A percentile compares a stretch with the other conserved stretches of the same genome.
Conservation (phyloP, 495 filamentous ascomycete genomes). For the Hypoxylon fragiforme region DNA sequence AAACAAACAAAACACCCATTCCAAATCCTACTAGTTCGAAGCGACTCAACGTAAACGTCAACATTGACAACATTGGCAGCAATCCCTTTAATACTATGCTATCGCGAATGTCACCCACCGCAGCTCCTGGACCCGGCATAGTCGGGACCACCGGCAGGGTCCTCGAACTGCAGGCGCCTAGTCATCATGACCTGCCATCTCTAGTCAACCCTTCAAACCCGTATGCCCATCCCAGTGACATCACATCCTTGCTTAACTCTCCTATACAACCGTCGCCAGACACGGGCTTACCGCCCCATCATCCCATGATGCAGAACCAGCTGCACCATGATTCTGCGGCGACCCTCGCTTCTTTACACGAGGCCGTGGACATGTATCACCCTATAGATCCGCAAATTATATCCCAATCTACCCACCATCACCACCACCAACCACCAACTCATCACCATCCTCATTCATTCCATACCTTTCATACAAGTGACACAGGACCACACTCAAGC, state of each 20-base stretch:
- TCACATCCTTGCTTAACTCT: constrained; percentile 39
- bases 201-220: constrained; percentile 35
- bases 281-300: constrained; percentile 35
- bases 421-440: constrained; percentile 16
- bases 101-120: constrained; percentile 18
- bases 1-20: constrained; percentile 61
- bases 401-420: constrained; percentile 38
- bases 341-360: constrained; percentile 31
- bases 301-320: constrained; percentile 36
- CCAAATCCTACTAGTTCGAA: constrained; percentile 17
- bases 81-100: constrained; percentile 11
- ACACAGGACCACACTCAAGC: constrained; percentile 15
- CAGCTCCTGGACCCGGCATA: constrained; percentile 22
- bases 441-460: constrained; percentile 29
- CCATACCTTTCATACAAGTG: constrained; percentile 22
- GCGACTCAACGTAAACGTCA: constrained; percentile 29
- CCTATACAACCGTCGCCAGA: constrained; percentile 32
- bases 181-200: constrained; percentile 20
- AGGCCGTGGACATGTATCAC: constrained; percentile 42
- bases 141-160: constrained; percentile 28
- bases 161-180: constrained; percentile 34
- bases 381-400: constrained; percentile 58
- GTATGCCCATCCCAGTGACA: constrained; percentile 43
- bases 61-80: not conserved
- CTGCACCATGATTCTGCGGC: constrained; percentile 34